Evolutionary conservation across 176 grass and related monocot genomes (phyloP).

Genomic region (Triticum turgidum): DNA sequence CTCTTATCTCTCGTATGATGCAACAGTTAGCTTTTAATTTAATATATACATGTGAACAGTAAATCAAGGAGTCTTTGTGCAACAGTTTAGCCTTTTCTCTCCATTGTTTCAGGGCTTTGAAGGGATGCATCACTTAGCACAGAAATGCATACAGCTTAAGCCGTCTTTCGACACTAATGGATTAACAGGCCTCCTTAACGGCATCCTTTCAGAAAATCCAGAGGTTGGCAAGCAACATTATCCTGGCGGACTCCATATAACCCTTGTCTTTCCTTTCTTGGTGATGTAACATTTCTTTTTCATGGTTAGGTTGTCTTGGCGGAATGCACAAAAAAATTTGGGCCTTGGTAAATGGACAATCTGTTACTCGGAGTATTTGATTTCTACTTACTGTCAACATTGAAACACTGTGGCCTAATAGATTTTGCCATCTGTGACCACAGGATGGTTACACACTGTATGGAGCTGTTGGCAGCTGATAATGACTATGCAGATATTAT

Average conservation of each 20-base stretch:
- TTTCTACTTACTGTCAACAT: slow-evolving; percentile 8
- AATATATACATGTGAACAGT: neutral
- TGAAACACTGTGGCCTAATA: slow-evolving; percentile 15
- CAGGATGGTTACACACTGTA: slow-evolving; percentile 91
- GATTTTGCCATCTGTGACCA: slow-evolving; percentile 32
- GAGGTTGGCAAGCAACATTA: slow-evolving; percentile 58
- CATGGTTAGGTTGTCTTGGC: slow-evolving; percentile 79
- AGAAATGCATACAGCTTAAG: slow-evolving; percentile 90
- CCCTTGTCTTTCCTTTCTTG: slow-evolving; percentile 25
- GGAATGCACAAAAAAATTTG: slow-evolving; percentile 80
- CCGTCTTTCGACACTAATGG: slow-evolving; percentile 58
- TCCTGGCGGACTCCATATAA: slow-evolving; percentile 24
- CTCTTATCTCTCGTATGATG: slow-evolving; percentile 21
- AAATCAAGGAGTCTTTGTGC: neutral
- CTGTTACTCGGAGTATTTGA: neutral
- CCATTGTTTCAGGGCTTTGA: slow-evolving; percentile 78
- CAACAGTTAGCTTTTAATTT: neutral
- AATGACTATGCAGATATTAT: slow-evolving; percentile 77
- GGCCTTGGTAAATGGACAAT: slow-evolving; percentile 74
- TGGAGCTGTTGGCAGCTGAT: slow-evolving; percentile 82
- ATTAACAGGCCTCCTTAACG: slow-evolving; percentile 71
- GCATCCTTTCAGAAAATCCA: slow-evolving; percentile 85
- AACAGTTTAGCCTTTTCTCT: neutral
- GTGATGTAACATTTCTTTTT: slow-evolving; percentile 32
- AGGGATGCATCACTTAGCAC: slow-evolving; percentile 76